phyloP scores from a whole-genome alignment of 2,329 filamentous ascomycete species.

The Monosporascus cannonballus region DNA sequence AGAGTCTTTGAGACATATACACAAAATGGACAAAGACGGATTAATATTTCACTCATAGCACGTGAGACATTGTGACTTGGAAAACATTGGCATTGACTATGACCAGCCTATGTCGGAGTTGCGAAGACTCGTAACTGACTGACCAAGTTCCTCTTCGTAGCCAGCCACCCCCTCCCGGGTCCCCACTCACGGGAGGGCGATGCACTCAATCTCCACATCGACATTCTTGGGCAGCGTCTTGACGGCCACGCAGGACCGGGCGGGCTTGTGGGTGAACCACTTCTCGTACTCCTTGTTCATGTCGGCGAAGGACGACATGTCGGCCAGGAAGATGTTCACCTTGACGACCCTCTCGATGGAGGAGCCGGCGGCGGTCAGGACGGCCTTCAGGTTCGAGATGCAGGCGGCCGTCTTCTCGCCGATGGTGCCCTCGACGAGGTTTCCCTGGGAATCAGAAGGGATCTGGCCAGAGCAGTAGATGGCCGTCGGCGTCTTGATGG shows the following conservation, averaged over 20 bases:
- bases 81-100: too few species aligned
- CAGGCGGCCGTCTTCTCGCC: slow-evolving; percentile 57
- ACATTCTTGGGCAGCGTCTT: slow-evolving; percentile 83
- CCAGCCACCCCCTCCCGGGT: too few species aligned
- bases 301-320: slow-evolving; percentile 83
- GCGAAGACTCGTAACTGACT: too few species aligned
- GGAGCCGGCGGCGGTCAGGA: slow-evolving; percentile 76
- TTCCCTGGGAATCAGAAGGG: slow-evolving; percentile 54
- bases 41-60: too few species aligned
- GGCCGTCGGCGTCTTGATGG: slow-evolving; percentile 58
- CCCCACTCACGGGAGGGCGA: slow-evolving; percentile 53
- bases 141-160: too few species aligned
- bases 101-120: too few species aligned
- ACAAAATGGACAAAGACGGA: too few species aligned
- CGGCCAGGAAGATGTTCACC: slow-evolving; percentile 83
- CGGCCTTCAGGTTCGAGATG: slow-evolving; percentile 74
- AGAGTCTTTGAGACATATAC: too few species aligned
- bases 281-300: slow-evolving; percentile 85
- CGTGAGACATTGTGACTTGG: too few species aligned
- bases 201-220: slow-evolving; percentile 84
- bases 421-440: slow-evolving; percentile 52
- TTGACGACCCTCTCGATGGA: slow-evolving; percentile 78
- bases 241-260: slow-evolving; percentile 84
- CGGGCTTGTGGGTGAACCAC: slow-evolving; percentile 78
- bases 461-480: slow-evolving; percentile 71